phyloP scores from a whole-genome alignment of 2,329 filamentous ascomycete species.

The Neonectria sp. region DNA sequence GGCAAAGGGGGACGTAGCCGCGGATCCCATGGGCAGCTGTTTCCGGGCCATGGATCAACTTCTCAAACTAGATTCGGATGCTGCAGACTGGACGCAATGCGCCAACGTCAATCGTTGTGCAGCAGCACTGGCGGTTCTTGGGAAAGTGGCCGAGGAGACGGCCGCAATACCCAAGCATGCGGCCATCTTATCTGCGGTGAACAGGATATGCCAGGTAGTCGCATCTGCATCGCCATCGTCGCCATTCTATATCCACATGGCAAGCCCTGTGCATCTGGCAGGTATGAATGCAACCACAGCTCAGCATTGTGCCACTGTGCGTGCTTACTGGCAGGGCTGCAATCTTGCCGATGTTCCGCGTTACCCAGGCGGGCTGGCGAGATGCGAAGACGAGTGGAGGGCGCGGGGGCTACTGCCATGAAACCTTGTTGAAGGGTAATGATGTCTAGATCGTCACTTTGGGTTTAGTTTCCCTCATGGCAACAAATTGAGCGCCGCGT shows the following conservation, averaged over 20 bases:
- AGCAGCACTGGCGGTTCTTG: constrained; percentile 52
- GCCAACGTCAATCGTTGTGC: constrained; percentile 55
- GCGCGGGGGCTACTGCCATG: constrained; percentile 37
- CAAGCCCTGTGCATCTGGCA: constrained; percentile 54
- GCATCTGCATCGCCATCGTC: constrained; percentile 51
- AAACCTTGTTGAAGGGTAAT: neutral
- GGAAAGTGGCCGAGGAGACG: neutral
- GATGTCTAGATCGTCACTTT: neutral
- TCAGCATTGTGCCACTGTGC: constrained; percentile 53
- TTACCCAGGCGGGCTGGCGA: constrained; percentile 48
- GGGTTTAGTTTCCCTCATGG: neutral
- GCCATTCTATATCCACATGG: constrained; percentile 58
- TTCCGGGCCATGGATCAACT: constrained; percentile 48
- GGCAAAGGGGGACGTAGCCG: constrained; percentile 40
- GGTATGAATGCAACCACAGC: constrained; percentile 53
- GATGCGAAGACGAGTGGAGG: constrained; percentile 54
- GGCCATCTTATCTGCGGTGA: constrained; percentile 50
- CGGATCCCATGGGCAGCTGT: constrained; percentile 34
- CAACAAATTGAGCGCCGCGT: too few relatives aligned
- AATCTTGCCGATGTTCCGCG: constrained; percentile 54
- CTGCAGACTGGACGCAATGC: constrained; percentile 41
- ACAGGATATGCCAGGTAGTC: constrained; percentile 54
- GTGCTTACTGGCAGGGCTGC: constrained; percentile 57
- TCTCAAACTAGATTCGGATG: constrained; percentile 35
- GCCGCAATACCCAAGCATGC: neutral